phyloP scores from a whole-genome alignment of 176 grass and related monocot species.

The Musa itinerans region DNA sequence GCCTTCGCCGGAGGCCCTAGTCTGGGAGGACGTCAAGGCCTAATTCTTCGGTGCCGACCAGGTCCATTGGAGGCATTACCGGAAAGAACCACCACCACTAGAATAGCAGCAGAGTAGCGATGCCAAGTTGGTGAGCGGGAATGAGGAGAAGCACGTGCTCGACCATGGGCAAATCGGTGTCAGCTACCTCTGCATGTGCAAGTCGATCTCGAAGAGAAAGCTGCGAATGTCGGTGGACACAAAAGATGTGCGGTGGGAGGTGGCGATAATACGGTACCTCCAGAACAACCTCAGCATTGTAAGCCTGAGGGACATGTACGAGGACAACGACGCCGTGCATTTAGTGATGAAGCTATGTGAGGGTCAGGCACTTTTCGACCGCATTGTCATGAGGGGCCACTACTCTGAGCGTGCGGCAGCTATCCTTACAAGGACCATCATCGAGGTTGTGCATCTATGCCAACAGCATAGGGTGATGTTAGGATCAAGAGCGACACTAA shows the following conservation, averaged over 20 bases:
- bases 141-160: conserved; percentile 75
- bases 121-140: conserved; percentile 36
- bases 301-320: conserved; percentile 60
- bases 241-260: conserved; percentile 92
- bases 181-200: conserved; percentile 93
- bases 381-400: conserved; percentile 82
- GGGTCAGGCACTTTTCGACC: conserved; percentile 93
- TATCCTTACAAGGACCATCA: conserved; percentile 58
- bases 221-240: conserved; percentile 83
- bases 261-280: conserved; percentile 86
- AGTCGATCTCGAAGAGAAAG: conserved; percentile 97
- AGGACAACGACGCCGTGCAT: conserved; percentile 87
- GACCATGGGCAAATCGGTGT: conserved; percentile 93
- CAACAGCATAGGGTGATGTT: conserved; percentile 86
- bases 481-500: too few relatives aligned
- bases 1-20: conserved; percentile 82
- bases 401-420: conserved; percentile 88
- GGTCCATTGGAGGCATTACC: conserved; percentile 23
- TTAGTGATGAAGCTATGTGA: conserved; percentile 98
- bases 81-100: conserved; percentile 45
- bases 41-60: conserved; percentile 34
- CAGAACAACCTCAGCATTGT: conserved; percentile 67
- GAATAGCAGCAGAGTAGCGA: conserved; percentile 33
- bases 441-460: conserved; percentile 94
- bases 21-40: conserved; percentile 76